Conservation (phyloP, 2,329 filamentous ascomycete species). For the Pseudocercospora fuligena region DNA sequence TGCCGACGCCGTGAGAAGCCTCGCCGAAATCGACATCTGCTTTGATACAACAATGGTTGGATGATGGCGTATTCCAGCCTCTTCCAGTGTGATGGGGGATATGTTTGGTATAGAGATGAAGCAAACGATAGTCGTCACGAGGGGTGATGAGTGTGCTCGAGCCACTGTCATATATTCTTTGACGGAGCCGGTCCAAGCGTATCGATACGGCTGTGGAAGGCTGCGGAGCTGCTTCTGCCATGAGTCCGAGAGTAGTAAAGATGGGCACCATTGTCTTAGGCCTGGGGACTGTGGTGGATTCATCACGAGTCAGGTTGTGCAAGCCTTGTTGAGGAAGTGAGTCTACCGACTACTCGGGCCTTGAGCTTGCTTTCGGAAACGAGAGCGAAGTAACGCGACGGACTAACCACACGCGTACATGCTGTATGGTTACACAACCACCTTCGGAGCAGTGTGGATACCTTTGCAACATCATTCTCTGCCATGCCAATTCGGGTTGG, state of each 20-base stretch:
- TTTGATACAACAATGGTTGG: not conserved
- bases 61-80: slow-evolving; percentile 2
- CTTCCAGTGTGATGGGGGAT: not conserved
- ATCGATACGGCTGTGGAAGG: not conserved
- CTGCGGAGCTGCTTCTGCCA: not conserved
- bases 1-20: slow-evolving; percentile 5
- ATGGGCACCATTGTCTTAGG: not conserved
- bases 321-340: slow-evolving; percentile 2
- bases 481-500: not conserved
- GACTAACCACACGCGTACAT: not conserved
- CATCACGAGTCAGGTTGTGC: slow-evolving; percentile 9
- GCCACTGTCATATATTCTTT: not conserved
- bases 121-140: slow-evolving; percentile 9
- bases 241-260: not conserved
- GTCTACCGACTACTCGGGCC: not conserved
- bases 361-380: not conserved
- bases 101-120: not conserved
- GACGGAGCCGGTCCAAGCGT: not conserved
- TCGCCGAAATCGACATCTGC: not conserved
- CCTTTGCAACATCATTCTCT: not conserved
- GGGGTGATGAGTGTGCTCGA: slow-evolving; percentile 3
- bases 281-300: not conserved
- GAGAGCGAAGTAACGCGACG: not conserved
- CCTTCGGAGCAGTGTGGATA: not conserved
- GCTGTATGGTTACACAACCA: not conserved